Evolutionary conservation across 768 basidiomycete species (phyloP).

Genomic region (Coprinopsis sp.): DNA sequence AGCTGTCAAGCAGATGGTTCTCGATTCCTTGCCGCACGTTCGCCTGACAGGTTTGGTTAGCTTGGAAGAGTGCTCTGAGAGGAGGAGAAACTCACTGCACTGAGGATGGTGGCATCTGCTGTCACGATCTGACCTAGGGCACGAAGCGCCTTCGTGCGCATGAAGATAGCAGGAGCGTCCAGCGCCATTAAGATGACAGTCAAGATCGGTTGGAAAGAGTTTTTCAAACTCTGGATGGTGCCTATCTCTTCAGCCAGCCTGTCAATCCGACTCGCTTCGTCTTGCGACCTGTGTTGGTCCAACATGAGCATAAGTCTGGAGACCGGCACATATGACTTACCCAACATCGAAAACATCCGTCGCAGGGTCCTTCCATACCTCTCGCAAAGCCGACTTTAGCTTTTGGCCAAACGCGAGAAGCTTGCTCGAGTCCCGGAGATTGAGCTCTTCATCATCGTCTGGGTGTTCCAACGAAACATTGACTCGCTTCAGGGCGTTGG

Average conservation of each 20-base stretch:
- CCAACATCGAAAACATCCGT: conserved; percentile 80
- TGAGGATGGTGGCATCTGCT: conserved; percentile 80
- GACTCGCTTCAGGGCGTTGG: conserved; percentile 58
- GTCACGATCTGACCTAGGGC: conserved; percentile 88
- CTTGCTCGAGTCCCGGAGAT: conserved; percentile 25
- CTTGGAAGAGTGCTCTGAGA: background rate
- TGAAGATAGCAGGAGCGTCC: conserved; percentile 83
- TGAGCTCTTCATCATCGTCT: conserved; percentile 35
- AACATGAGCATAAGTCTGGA: background rate
- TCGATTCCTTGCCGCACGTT: conserved; percentile 86
- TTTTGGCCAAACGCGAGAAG: conserved; percentile 48
- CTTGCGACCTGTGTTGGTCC: conserved; percentile 50
- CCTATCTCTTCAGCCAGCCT: conserved; percentile 71
- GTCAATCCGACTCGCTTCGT: conserved; percentile 67
- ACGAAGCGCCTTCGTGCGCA: conserved; percentile 90
- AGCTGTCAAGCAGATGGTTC: conserved; percentile 83
- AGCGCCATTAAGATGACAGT: conserved; percentile 73
- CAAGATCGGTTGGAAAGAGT: conserved; percentile 81
- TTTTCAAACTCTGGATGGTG: conserved; percentile 66
- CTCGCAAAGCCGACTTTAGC: conserved; percentile 59
- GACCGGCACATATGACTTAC: conserved; percentile 35
- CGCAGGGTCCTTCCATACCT: conserved; percentile 67
- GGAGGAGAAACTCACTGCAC: conserved; percentile 47
- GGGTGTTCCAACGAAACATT: conserved; percentile 46
- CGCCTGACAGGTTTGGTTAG: conserved; percentile 35